These are phyloP conservation scores for Suillus placidus DNA, from an alignment of 768 basidiomycete species.

Conservation along the genomic window DNA sequence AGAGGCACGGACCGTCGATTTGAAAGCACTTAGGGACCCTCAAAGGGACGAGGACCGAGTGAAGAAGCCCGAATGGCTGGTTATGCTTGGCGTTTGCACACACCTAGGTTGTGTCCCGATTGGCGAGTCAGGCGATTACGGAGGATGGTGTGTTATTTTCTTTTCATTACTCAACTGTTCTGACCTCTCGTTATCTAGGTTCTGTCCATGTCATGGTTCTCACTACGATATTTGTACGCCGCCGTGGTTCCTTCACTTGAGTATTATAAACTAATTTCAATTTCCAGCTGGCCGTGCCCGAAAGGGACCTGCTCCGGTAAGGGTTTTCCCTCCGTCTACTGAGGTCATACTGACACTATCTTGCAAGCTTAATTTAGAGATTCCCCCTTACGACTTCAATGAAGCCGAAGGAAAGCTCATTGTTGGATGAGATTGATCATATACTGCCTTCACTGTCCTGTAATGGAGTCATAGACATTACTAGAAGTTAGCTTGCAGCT, in stretches of 20 bases:
- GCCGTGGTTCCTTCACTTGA: not conserved
- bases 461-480: constrained; percentile 24
- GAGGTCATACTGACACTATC: constrained; percentile 15
- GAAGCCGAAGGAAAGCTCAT: constrained; percentile 85
- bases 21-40: constrained; percentile 91
- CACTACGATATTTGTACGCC: constrained; percentile 93
- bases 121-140: constrained; percentile 95
- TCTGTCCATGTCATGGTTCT: constrained; percentile 99
- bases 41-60: constrained; percentile 86
- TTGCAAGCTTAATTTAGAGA: constrained; percentile 85
- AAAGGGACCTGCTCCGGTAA: constrained; percentile 94
- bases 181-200: constrained; percentile 45
- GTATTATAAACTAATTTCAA: constrained; percentile 18
- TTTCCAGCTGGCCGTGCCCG: constrained; percentile 85
- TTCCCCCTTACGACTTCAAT: constrained; percentile 86
- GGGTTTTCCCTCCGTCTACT: constrained; percentile 28
- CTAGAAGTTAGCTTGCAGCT: constrained; percentile 20
- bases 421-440: constrained; percentile 61
- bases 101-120: constrained; percentile 99
- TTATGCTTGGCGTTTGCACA: constrained; percentile 93
- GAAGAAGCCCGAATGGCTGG: constrained; percentile 96
- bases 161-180: not conserved
- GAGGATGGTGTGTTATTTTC: constrained; percentile 79
- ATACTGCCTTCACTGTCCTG: constrained; percentile 19
- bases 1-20: constrained; percentile 83